These are phyloP conservation scores for Pseudodiploospora longispora DNA, from an alignment of 2,329 filamentous ascomycete species.

Conservation along the genomic window DNA sequence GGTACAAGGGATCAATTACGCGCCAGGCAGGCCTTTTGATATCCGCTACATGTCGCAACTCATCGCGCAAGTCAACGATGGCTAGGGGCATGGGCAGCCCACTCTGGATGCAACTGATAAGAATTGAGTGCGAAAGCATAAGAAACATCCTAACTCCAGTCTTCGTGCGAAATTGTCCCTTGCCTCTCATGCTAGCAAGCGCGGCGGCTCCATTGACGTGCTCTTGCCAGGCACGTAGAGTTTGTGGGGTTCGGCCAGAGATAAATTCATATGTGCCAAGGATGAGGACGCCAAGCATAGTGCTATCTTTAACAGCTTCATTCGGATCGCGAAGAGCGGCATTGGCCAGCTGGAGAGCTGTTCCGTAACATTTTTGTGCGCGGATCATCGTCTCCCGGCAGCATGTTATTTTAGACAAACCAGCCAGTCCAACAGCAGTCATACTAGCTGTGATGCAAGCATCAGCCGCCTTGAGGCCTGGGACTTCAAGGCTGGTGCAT, in stretches of 20 bases:
- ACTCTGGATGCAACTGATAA: conserved; percentile 44
- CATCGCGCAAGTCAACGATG: conserved; percentile 37
- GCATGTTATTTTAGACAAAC: conserved; percentile 38
- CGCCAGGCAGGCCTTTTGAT: conserved; percentile 32
- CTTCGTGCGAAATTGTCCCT: conserved; percentile 35
- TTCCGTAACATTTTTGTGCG: conserved; percentile 43
- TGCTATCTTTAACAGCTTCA: conserved; percentile 39
- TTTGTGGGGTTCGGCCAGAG: conserved; percentile 36
- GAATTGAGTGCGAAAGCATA: conserved; percentile 42
- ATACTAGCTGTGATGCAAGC: conserved; percentile 41
- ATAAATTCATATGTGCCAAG: conserved; percentile 48
- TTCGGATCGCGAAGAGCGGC: conserved; percentile 36
- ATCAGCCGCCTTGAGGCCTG: conserved; percentile 4
- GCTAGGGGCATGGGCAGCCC: conserved; percentile 39
- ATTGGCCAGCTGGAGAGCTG: conserved; percentile 43
- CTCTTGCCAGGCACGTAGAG: conserved; percentile 42
- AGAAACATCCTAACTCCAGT: conserved; percentile 45
- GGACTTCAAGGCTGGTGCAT: conserved; percentile 26
- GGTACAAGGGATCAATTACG: conserved; percentile 36
- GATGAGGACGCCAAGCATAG: conserved; percentile 45
- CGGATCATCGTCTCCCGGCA: conserved; percentile 35
- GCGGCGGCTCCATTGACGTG: conserved; percentile 46
- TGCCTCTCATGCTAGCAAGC: conserved; percentile 41
- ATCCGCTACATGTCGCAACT: conserved; percentile 29
- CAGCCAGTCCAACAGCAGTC: conserved; percentile 46